Base-by-base conservation (phyloP, 202 grass and related monocot genomes). In the Musa balbisiana region DNA sequence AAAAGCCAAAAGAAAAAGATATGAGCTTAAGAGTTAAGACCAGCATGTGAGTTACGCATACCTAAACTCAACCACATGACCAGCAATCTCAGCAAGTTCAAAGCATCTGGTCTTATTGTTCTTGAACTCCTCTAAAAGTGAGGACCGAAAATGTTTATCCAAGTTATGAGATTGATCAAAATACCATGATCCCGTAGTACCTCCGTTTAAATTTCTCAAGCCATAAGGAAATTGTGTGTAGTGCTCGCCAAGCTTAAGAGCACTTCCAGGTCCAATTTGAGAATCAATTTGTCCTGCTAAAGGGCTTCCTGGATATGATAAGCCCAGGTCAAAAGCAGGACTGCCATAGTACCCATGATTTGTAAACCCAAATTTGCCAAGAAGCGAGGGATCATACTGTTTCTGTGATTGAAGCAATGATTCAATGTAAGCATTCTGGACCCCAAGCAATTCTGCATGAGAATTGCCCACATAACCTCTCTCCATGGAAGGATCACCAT, bases 41-140 rank as follows among this genome's bases (percentile, higher is more conserved):
- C n/a, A 22, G 19, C 11, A 66, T 51, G 13, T 13, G 27, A 23
- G 29, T 53, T 65, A 12, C 19, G 51, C 64, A 74, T 90, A 92
- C 92, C 92, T 96, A 78, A 96, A 96, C 82, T 96, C 92, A 24
- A 96, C 89, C 76, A 96, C 92, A 85, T 96, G 90, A 10, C 92
- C 80, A 75, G 80, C 53, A 80, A 96, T 96, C 85, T 96, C 92
- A 85, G 87, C 87, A 88, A 96, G 92, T 64, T 96, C 92, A 85
- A 92, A 96, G 76, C 80, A 90, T 86, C 92, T 96, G 20, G 87
- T 80, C 76, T 96, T 96, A 59, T 92, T 96, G 76, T 82, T 88
- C 85, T 96, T 96, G 70, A 96, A 96, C 73, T 96, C 92, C 76
- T 96, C 92, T 77, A 96, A 60, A 82, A 96, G 89, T 8, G 92